phyloP scores from a whole-genome alignment of 768 basidiomycete genomes.

The Coprinopsis marcescibilis region DNA sequence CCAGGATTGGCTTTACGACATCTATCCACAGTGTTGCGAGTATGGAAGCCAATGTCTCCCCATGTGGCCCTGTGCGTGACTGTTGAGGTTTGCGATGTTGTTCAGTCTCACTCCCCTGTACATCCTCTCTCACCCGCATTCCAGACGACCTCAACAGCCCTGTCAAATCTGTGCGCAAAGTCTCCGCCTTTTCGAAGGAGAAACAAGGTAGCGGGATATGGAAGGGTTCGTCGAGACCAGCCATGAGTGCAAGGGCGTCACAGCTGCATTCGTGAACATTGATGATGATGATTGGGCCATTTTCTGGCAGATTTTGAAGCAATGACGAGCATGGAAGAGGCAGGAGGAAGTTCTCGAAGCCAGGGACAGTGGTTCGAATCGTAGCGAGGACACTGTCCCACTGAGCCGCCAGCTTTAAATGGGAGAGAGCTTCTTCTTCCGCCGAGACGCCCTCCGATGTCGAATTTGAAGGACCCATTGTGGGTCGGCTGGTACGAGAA shows the following conservation, averaged over 20 bases:
- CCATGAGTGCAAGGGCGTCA: slow-evolving; percentile 17
- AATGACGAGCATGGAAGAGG: slow-evolving; percentile 9
- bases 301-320: slow-evolving; percentile 8
- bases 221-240: slow-evolving; percentile 3
- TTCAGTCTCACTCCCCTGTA: not conserved
- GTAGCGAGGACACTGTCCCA: slow-evolving; percentile 14
- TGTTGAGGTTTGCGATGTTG: not conserved
- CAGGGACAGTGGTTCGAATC: slow-evolving; percentile 11
- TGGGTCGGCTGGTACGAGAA: not conserved
- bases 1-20: not conserved
- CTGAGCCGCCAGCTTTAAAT: slow-evolving; percentile 14
- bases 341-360: slow-evolving; percentile 18
- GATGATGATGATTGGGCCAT: slow-evolving; percentile 17
- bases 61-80: not conserved
- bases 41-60: no score
- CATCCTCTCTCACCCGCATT: not conserved
- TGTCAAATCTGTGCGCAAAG: not conserved
- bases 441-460: not conserved
- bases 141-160: not conserved
- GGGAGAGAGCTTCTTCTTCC: slow-evolving; percentile 14
- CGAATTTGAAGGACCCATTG: not conserved
- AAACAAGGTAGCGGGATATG: slow-evolving; percentile 10
- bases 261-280: slow-evolving; percentile 16
- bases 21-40: no score
- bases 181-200: not conserved